Conservation (phyloP, 176 grass and related monocot species). For the Pharus latifolius region DNA sequence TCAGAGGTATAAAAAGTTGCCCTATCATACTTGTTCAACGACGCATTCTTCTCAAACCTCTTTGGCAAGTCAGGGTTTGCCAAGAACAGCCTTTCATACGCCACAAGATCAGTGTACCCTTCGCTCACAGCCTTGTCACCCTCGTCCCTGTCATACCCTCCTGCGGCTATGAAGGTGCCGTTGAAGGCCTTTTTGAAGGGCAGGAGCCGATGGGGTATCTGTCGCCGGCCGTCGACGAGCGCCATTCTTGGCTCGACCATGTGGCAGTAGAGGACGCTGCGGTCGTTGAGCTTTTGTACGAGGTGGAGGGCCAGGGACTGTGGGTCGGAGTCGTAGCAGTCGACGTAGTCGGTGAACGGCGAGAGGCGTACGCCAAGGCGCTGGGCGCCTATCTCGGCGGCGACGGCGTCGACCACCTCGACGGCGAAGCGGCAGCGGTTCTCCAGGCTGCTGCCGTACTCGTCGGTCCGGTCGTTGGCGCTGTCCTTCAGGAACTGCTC, state of each 20-base stretch:
- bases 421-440: not conserved
- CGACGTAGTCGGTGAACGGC: slow-evolving; percentile 5
- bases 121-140: not conserved
- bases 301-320: not conserved
- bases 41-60: not conserved
- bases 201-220: not conserved
- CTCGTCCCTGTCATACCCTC: slow-evolving; percentile 12
- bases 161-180: slow-evolving; percentile 4
- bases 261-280: slow-evolving; percentile 6
- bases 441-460: slow-evolving; percentile 1
- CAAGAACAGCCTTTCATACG: not conserved
- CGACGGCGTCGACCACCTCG: not conserved
- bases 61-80: slow-evolving; percentile 11
- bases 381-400: not conserved
- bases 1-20: slow-evolving; percentile 15
- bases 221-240: not conserved
- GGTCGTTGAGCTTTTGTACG: not conserved
- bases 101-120: not conserved
- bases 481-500: slow-evolving; percentile 24
- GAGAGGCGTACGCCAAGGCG: slow-evolving; percentile 2
- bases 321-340: slow-evolving; percentile 6
- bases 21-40: slow-evolving; percentile 20
- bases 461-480: slow-evolving; percentile 1
- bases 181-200: not conserved
- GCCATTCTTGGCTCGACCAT: slow-evolving; percentile 15